phyloP scores from a whole-genome alignment of 441 rosid species.

The Aquilaria agallochum region DNA sequence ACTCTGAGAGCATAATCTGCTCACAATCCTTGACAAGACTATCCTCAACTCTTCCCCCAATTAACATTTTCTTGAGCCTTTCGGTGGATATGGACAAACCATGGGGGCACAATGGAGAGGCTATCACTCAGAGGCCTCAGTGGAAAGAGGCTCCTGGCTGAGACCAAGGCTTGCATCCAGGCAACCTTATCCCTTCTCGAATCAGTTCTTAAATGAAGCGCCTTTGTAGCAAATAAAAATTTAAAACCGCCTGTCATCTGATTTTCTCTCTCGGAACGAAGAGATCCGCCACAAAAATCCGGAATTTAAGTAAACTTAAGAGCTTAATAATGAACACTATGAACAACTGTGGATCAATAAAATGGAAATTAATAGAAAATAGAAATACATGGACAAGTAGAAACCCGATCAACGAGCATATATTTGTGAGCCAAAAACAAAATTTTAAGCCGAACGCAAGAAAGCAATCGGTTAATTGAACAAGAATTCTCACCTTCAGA shows the following conservation, averaged over 20 bases:
- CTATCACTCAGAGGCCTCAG: conserved; percentile 48
- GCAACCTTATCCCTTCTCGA: conserved; percentile 69
- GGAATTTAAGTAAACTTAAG: not conserved
- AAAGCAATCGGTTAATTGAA: not conserved
- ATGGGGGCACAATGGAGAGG: conserved; percentile 41
- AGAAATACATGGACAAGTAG: conserved; percentile 1
- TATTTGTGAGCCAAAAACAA: not conserved
- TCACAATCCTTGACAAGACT: conserved; percentile 69
- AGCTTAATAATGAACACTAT: no score
- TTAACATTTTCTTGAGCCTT: conserved; percentile 49
- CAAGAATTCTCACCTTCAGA: conserved; percentile 10
- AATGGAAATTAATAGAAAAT: conserved; percentile 5
- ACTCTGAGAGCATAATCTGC: conserved; percentile 72
- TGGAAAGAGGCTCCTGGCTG: conserved; percentile 47
- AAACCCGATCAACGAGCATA: not conserved
- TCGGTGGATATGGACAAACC: conserved; percentile 63
- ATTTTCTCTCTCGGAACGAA: conserved; percentile 85
- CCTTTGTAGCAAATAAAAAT: conserved; percentile 78
- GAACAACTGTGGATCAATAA: no score
- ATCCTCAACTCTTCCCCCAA: conserved; percentile 57
- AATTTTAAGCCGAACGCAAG: not conserved
- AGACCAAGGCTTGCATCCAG: conserved; percentile 85
- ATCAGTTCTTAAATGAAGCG: conserved; percentile 80
- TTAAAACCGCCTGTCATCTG: conserved; percentile 77
- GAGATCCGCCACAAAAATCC: conserved; percentile 54